phyloP scores from a whole-genome alignment of 441 rosid species.

The Adansonia rubrostipa region DNA sequence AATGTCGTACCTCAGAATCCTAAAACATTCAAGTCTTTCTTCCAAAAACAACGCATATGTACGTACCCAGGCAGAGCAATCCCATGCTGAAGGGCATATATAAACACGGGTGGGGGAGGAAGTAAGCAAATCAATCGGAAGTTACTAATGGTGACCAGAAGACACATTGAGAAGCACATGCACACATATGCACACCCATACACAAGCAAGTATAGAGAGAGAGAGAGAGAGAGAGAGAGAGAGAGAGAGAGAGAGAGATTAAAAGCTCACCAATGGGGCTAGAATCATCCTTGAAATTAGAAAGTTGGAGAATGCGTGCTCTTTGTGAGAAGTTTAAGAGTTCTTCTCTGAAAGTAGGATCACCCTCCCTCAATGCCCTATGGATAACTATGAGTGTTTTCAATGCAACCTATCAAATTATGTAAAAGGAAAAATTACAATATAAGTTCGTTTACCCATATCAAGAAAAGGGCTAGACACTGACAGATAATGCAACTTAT shows the following conservation, averaged over 20 bases:
- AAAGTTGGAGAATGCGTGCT: conserved; percentile 83
- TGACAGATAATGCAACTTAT: conserved; percentile 5
- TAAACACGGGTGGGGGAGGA: conserved; percentile 10
- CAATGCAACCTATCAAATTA: conserved; percentile 75
- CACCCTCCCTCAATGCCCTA: conserved; percentile 89
- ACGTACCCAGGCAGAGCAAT: conserved; percentile 99
- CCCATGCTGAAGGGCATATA: conserved; percentile 73
- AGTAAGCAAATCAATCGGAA: conserved; percentile 16
- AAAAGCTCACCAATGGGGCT: conserved; percentile 76
- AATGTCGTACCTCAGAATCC: conserved; percentile 86
- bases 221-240: conserved; percentile 15
- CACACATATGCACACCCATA: background rate
- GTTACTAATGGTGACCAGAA: background rate
- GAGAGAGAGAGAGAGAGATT: conserved; percentile 16
- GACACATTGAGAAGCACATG: background rate
- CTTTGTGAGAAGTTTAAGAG: conserved; percentile 74
- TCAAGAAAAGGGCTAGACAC: conserved; percentile 11
- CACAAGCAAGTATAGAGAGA: background rate
- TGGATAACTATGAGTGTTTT: conserved; percentile 92
- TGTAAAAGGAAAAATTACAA: background rate
- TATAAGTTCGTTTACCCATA: background rate
- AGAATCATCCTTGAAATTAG: conserved; percentile 98
- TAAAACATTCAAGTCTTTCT: conserved; percentile 95
- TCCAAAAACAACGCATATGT: conserved; percentile 96
- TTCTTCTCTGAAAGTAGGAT: conserved; percentile 90